These are phyloP conservation scores for Fagus crenata DNA, from an alignment of 306 rosid genomes.

Conservation along the genomic window DNA sequence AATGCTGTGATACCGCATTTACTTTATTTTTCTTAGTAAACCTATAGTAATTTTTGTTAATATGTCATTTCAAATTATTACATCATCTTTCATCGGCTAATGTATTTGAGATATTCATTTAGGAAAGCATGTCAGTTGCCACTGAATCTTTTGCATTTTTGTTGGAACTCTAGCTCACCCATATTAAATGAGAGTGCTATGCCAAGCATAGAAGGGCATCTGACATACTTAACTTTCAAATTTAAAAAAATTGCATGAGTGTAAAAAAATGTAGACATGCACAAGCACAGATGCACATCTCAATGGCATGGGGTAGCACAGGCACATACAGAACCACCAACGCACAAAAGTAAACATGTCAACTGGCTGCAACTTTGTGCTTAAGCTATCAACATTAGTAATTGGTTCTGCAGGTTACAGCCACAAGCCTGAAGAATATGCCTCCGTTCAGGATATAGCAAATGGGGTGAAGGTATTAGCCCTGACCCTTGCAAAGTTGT, in stretches of 20 bases:
- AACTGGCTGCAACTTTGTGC: not conserved
- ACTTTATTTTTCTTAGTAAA: not conserved
- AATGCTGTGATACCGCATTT: not conserved
- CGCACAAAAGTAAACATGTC: not conserved
- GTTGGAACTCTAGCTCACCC: not conserved
- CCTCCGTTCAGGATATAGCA: constrained; percentile 64
- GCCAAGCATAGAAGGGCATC: constrained; percentile 1
- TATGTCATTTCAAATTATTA: not conserved
- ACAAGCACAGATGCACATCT: not conserved
- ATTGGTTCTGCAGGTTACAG: constrained; percentile 77
- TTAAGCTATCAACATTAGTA: not conserved
- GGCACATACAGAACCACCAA: not conserved
- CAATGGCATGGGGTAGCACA: not conserved
- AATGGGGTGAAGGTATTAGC: constrained; percentile 89
- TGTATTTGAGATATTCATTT: not conserved
- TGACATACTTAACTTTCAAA: not conserved
- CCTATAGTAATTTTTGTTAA: not conserved
- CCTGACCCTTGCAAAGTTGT: constrained; percentile 75
- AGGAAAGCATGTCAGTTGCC: constrained; percentile 4
- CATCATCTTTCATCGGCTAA: not conserved
- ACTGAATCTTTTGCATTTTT: not conserved
- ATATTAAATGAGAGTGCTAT: not conserved
- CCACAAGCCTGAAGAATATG: constrained; percentile 93
- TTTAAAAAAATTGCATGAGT: not conserved
- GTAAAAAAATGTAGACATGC: not conserved